Conservation (phyloP, 371 early-diverging fungal species). For the Circinella minor region DNA sequence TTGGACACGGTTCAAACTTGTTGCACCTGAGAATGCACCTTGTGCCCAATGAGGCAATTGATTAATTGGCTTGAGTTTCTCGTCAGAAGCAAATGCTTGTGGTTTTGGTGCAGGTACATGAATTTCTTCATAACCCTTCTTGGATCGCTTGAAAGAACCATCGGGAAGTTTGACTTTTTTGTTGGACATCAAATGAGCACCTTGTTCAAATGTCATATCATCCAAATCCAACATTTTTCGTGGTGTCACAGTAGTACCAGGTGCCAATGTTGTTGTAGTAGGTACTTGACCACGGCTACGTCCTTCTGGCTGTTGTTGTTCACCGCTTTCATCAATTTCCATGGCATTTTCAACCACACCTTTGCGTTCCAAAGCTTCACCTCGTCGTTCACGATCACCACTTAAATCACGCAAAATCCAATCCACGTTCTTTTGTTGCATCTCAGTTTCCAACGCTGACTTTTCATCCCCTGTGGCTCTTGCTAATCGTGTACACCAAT, state of each 20-base stretch:
- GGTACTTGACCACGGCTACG: constrained; percentile 52
- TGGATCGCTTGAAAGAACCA: constrained; percentile 90
- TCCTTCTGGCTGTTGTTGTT: constrained; percentile 13
- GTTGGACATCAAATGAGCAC: constrained; percentile 96
- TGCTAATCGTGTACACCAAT: constrained; percentile 91
- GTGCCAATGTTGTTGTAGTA: constrained; percentile 48
- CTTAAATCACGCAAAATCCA: constrained; percentile 78
- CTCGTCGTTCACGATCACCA: constrained; percentile 68
- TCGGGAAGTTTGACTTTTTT: constrained; percentile 93
- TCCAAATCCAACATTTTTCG: constrained; percentile 81
- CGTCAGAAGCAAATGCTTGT: constrained; percentile 67
- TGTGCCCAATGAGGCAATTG: constrained; percentile 91
- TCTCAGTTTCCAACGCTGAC: constrained; percentile 65
- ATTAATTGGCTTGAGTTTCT: constrained; percentile 73
- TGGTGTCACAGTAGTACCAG: constrained; percentile 61
- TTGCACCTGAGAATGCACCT: constrained; percentile 76
- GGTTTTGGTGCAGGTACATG: constrained; percentile 93
- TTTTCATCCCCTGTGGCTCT: constrained; percentile 69
- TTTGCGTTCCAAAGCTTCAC: constrained; percentile 74
- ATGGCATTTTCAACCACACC: constrained; percentile 68
- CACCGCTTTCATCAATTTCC: constrained; percentile 46
- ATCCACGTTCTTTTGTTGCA: constrained; percentile 67
- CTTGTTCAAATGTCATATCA: constrained; percentile 85
- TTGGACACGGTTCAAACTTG: constrained; percentile 91
- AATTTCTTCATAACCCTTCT: constrained; percentile 96